Base-by-base conservation (phyloP, 1,139 yeast genomes). In the Saccharomyces hybrid region DNA sequence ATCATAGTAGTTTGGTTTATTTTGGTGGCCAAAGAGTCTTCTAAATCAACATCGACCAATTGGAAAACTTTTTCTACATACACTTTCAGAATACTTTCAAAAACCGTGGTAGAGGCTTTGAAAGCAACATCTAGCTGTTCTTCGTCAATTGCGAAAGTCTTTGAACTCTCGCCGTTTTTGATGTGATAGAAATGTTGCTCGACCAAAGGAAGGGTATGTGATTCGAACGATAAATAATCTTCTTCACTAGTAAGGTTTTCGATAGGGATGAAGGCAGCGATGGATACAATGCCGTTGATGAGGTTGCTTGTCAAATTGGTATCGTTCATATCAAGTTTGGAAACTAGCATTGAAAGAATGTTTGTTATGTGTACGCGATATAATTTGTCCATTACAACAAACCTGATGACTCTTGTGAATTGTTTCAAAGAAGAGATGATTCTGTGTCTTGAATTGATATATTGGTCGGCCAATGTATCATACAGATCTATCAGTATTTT, bases 301-400 rank as follows among this genome's bases (percentile, higher is more conserved):
- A 96, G 81, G 53, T 81, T 78, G 34, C 84, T 76, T 0, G 97
- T 85, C 66, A 91, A 83, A 28, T 77, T 79, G 53, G 90, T 76
- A 70, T 93, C 99, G 68, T 91, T 93, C 0, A 95, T 82, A 67
- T 93, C 98, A 49, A 93, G 83, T 24, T 95, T 97, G 0, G 91
- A 88, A 12, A 91, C 70, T 0, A 86, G 75, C 68, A 88, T 76
- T 51, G 83, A 80, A 46, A 91, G 68, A 21, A 93, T 74, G 55
- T 95, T 81, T 0, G 95, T 81, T 28, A 89, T 73, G 65, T 93
- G 99, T 12, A 88, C 84, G 52, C 97, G 76, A 67, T 79, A 89
- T 2, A 83, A 70, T 1, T 87, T 86, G 3, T 82, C 77, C 24
- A 75, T 70, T 0, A 88, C 84, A 75, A 93, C 80, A 58, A 80